Conservation (phyloP, 495 filamentous ascomycete species). For the Talaromyces liani region DNA sequence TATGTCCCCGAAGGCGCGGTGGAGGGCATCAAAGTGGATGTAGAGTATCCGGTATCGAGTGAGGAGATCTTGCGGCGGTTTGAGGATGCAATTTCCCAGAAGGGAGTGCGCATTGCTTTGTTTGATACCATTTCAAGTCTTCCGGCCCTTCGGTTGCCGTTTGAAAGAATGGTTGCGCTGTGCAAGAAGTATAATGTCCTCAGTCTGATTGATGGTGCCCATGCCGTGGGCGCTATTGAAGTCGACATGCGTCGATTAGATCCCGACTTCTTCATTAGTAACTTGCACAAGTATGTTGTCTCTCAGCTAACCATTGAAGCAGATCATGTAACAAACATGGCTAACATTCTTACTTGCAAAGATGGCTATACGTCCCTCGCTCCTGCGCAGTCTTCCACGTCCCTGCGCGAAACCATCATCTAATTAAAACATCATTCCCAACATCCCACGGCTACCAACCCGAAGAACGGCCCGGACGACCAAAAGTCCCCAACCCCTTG, state of each 20-base stretch:
- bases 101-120: conserved; percentile 49
- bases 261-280: conserved; percentile 71
- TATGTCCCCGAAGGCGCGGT: conserved; percentile 29
- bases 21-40: conserved; percentile 19
- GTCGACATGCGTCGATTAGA: conserved; percentile 51
- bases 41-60: conserved; percentile 52
- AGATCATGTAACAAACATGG: not conserved
- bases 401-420: conserved; percentile 56
- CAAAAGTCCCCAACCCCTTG: conserved; percentile 35
- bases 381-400: conserved; percentile 72
- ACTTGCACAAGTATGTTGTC: conserved; percentile 58
- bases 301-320: not conserved
- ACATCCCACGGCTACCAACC: conserved; percentile 44
- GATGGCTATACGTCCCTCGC: conserved; percentile 70
- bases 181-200: conserved; percentile 53
- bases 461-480: conserved; percentile 7
- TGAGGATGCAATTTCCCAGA: conserved; percentile 27
- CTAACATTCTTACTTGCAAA: conserved; percentile 6
- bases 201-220: conserved; percentile 61
- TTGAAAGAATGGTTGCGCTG: conserved; percentile 48
- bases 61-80: conserved; percentile 44
- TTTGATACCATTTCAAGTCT: conserved; percentile 67
- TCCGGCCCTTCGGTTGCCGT: conserved; percentile 67
- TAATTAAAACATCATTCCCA: conserved; percentile 66
- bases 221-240: conserved; percentile 65